Evolutionary conservation across 345 rosid species (phyloP).

Genomic region (thale cress (Arabidopsis thaliana)): TAIR10.1 NC_003076.8:5027501-5028000

Average conservation of each 20-base stretch:
- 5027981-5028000: conserved; percentile 91
- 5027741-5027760: conserved; percentile 14
- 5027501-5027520: not conserved
- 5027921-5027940: conserved; percentile 92
- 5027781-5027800: conserved; percentile 22
- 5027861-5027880: conserved; percentile 55
- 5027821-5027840: conserved; percentile 8
- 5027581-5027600: not conserved
- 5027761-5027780: conserved; percentile 30
- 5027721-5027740: conserved; percentile 32
- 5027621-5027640: not conserved
- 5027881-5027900: conserved; percentile 98
- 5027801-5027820: conserved; percentile 42
- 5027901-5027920: conserved; percentile 89
- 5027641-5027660: conserved; percentile 4
- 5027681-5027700: conserved; percentile 28
- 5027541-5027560: conserved; percentile 16
- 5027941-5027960: conserved; percentile 70
- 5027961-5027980: conserved; percentile 74
- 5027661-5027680: conserved; percentile 26
- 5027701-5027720: conserved; percentile 41
- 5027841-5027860: conserved; percentile 27
- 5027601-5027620: not conserved
- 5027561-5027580: not conserved
- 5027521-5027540: not conserved